Conservation (phyloP, 1,139 yeast species). For the Pichia sp. region DNA sequence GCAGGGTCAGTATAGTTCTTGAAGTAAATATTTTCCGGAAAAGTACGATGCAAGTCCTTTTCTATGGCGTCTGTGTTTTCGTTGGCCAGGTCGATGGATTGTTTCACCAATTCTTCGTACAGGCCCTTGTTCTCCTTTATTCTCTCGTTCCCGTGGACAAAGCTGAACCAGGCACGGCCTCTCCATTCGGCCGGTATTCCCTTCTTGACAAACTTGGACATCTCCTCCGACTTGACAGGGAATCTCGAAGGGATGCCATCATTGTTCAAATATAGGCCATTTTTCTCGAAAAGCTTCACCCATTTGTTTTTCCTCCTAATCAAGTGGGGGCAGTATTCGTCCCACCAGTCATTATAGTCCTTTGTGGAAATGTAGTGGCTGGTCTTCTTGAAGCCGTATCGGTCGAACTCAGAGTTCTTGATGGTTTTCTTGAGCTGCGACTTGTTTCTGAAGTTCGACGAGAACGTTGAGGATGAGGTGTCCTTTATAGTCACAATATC, state of each 20-base stretch:
- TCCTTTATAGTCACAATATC: conserved; percentile 8
- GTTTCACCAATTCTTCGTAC: conserved; percentile 60
- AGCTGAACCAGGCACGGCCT: conserved; percentile 95
- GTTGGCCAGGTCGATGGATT: conserved; percentile 47
- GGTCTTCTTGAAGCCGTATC: conserved; percentile 80
- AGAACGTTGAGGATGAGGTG: neutral
- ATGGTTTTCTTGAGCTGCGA: conserved; percentile 14
- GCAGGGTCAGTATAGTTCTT: conserved; percentile 27
- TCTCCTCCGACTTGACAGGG: conserved; percentile 80
- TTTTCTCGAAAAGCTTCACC: conserved; percentile 58
- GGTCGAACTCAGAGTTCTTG: conserved; percentile 47
- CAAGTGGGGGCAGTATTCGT: conserved; percentile 57
- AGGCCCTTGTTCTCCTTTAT: conserved; percentile 66
- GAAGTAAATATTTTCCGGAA: conserved; percentile 89
- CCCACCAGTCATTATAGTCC: conserved; percentile 76
- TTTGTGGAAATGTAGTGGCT: conserved; percentile 46
- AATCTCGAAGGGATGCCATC: conserved; percentile 43
- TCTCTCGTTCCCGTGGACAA: conserved; percentile 85
- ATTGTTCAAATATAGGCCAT: conserved; percentile 48
- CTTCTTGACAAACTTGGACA: conserved; percentile 76
- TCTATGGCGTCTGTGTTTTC: conserved; percentile 80
- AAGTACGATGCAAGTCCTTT: conserved; percentile 86
- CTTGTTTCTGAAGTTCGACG: conserved; percentile 5
- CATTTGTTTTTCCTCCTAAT: conserved; percentile 69
- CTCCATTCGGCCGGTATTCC: conserved; percentile 98